Evolutionary conservation across 1,284 basidiomycete genomes (phyloP).

Genomic region (Ganoderma meredithae): DNA sequence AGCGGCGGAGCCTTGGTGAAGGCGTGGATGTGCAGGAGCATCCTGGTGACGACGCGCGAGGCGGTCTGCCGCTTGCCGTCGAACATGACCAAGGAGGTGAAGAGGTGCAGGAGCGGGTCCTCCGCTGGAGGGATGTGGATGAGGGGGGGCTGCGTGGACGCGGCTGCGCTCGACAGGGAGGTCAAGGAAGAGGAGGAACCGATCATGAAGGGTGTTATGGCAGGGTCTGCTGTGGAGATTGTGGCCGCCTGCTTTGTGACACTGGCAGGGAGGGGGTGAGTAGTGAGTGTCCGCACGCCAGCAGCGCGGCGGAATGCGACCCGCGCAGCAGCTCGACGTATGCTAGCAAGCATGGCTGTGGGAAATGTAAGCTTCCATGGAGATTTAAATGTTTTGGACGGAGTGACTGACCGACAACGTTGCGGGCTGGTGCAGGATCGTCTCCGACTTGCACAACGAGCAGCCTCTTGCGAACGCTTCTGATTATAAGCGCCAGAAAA

Average conservation of each 20-base stretch:
- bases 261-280: conserved; percentile 17
- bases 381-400: background rate
- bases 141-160: conserved; percentile 5
- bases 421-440: background rate
- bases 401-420: background rate
- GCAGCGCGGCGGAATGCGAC: conserved; percentile 14
- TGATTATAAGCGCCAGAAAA: background rate
- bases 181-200: conserved; percentile 8
- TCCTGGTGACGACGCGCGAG: conserved; percentile 61
- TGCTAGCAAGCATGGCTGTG: conserved; percentile 23
- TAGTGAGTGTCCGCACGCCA: conserved; percentile 23
- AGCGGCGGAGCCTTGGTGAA: conserved; percentile 79
- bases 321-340: conserved; percentile 20
- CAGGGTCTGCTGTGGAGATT: conserved; percentile 8
- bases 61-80: conserved; percentile 78
- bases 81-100: conserved; percentile 71
- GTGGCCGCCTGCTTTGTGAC: conserved; percentile 8
- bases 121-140: conserved; percentile 72
- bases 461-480: background rate
- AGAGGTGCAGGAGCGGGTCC: conserved; percentile 80
- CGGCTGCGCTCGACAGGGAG: background rate
- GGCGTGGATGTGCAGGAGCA: conserved; percentile 75
- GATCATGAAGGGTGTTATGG: background rate
- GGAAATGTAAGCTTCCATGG: background rate
- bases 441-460: background rate